Evolutionary conservation across 805 yeast species (phyloP).

Genomic region (Ogataea chonburiensis): DNA sequence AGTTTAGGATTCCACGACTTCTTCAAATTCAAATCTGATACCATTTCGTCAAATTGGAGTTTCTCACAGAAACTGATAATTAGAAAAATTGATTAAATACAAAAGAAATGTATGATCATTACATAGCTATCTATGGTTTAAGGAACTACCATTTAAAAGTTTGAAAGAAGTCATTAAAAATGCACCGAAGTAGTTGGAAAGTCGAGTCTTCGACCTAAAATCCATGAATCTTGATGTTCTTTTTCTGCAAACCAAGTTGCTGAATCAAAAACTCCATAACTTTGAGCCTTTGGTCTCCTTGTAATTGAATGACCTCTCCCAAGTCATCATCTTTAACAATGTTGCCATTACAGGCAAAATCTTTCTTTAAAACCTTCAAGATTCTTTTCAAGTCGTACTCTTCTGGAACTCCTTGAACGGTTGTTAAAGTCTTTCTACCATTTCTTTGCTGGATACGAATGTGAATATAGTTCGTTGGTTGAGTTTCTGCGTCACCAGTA

Average conservation of each 20-base stretch:
- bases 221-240: slow-evolving; percentile 97
- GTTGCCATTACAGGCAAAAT: slow-evolving; percentile 98
- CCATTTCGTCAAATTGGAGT: slow-evolving; percentile 30
- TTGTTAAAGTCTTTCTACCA: slow-evolving; percentile 97
- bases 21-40: slow-evolving; percentile 83
- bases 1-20: slow-evolving; percentile 97
- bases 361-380: slow-evolving; percentile 91
- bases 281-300: slow-evolving; percentile 98
- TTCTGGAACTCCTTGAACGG: slow-evolving; percentile 95
- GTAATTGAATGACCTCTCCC: slow-evolving; percentile 96
- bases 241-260: slow-evolving; percentile 87
- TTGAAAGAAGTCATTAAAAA: background rate
- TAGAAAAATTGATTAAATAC: too few relatives aligned
- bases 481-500: slow-evolving; percentile 98
- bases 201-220: slow-evolving; percentile 65
- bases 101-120: too few relatives aligned
- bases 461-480: slow-evolving; percentile 93
- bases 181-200: background rate
- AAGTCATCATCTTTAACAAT: slow-evolving; percentile 93
- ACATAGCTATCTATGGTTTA: too few relatives aligned
- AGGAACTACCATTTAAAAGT: too few relatives aligned
- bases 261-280: slow-evolving; percentile 88
- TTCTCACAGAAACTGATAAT: background rate
- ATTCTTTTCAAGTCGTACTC: slow-evolving; percentile 95
- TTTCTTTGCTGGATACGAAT: slow-evolving; percentile 99